These are phyloP conservation scores for Ramaria sp. DNA, from an alignment of 768 basidiomycete genomes.

Conservation along the genomic window DNA sequence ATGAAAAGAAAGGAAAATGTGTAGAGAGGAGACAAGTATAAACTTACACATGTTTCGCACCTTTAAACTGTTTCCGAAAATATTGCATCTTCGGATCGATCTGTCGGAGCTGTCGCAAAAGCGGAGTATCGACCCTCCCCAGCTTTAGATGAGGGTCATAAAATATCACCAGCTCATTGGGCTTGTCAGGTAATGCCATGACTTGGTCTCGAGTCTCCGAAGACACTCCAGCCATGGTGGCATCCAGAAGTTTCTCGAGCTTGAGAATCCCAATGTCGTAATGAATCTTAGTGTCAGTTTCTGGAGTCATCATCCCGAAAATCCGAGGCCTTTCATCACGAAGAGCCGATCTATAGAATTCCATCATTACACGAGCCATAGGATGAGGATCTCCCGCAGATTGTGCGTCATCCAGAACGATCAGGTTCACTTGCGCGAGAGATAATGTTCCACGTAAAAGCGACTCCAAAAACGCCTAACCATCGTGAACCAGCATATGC, in stretches of 20 bases:
- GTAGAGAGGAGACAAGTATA: no score
- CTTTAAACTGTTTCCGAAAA: constrained; percentile 33
- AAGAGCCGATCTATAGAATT: constrained; percentile 32
- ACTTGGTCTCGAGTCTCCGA: constrained; percentile 22
- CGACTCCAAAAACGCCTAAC: constrained; percentile 31
- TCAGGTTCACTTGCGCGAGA: constrained; percentile 32
- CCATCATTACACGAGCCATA: constrained; percentile 33
- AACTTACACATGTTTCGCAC: constrained; percentile 30
- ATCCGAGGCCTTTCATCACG: constrained; percentile 30
- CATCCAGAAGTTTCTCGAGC: constrained; percentile 30
- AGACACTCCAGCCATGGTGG: constrained; percentile 29
- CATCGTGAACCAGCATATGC: background rate
- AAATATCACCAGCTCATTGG: constrained; percentile 42
- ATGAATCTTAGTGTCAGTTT: constrained; percentile 14
- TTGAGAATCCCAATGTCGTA: constrained; percentile 23
- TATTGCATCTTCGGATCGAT: constrained; percentile 30
- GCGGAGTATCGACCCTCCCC: constrained; percentile 23
- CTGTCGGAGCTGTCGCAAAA: constrained; percentile 38
- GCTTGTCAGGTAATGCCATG: constrained; percentile 26
- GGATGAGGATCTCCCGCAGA: constrained; percentile 29
- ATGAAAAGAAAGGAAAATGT: background rate
- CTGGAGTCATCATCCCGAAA: constrained; percentile 27
- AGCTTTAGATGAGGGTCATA: constrained; percentile 33
- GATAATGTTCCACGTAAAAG: constrained; percentile 27
- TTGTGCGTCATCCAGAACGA: constrained; percentile 36